Percentiles rank a stretch among this genome's conserved stretches.
These are phyloP conservation scores for Linnemannia schmuckeri DNA, from an alignment of 192 early-diverging fungal genomes.

Conservation along the genomic window DNA sequence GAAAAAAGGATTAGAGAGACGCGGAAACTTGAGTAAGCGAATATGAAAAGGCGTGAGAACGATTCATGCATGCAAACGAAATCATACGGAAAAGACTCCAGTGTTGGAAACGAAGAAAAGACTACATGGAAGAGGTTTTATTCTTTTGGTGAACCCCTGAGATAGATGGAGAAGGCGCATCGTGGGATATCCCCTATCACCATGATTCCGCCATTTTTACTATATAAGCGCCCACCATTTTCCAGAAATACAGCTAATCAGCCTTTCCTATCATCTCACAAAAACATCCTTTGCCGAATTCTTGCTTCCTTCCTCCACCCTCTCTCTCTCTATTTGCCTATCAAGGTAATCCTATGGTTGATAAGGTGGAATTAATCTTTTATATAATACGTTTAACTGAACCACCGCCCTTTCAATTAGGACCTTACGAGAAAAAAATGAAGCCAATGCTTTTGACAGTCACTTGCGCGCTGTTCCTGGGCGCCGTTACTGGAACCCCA, in stretches of 20 bases:
- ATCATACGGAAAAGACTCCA: background rate
- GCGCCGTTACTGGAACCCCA: conserved; percentile 9
- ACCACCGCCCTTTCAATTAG: background rate
- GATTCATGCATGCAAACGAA: background rate
- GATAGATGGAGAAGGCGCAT: background rate
- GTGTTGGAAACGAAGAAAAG: background rate
- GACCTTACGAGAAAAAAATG: conserved; percentile 10
- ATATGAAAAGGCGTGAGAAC: background rate
- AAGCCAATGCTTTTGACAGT: background rate
- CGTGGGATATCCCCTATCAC: background rate
- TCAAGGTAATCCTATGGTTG: background rate
- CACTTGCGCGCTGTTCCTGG: conserved; percentile 14
- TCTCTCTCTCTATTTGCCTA: background rate
- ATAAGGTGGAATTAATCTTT: background rate
- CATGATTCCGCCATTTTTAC: background rate
- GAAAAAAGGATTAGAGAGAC: background rate
- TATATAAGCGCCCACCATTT: background rate
- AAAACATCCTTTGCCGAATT: background rate
- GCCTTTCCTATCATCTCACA: background rate
- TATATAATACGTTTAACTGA: background rate
- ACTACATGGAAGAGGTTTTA: background rate
- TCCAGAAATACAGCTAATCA: background rate
- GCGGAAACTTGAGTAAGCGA: background rate
- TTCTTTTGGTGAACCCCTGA: background rate
- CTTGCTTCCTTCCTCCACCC: background rate